Evolutionary conservation across 73 alveolate species (phyloP), one percentile per base, ranked within the genome.

Genomic region (Durusdinium trenchii): DNA sequence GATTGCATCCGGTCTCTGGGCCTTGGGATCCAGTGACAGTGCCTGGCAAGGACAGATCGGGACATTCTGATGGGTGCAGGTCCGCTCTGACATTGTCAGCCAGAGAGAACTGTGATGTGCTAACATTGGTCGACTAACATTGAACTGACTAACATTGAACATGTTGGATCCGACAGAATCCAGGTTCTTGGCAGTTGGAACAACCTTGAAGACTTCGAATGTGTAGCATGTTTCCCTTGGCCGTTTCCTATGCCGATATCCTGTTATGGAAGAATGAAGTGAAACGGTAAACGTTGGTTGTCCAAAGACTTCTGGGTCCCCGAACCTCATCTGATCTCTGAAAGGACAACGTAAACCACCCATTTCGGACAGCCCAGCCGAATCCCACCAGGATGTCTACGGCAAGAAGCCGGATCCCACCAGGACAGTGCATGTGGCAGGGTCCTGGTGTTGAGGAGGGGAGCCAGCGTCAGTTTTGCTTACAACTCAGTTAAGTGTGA

Each of bases 11-110:
- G 0, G n/a, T 69, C 26, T 64, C 89, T 9, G 97, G 97, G 1
- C 97, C 97, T 23, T 35, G 36, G 89, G 97, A 91, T 48, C 97
- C 97, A 6, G 36, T 69, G 60, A 91, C 97, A 0, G 97, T 91
- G 48, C 97, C 97, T 51, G 84, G 84, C 75, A 91, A 91, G 97
- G 97, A 85, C 36, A 40, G 57, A 23, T 57, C 1, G 73, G 73
- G 3, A 32, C n/a, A 0, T 60, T n/a, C n/a, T 23, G 73, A 23
- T 60, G 73, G 73, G 73, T 60, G n/a, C 73, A 1, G 18, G 73
- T 12, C 12, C 23, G 69, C 69, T 23, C 12, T 57, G 69, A 23
- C n/a, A 57, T 57, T 57, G 69, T 12, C 23, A 57, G 69, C 23
- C 69, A 57, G 23, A 57, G 32, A 57, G 12, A 57, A 16, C 23